phyloP scores from a whole-genome alignment of 768 basidiomycete genomes.

The Phlebiopsis flavidoalba region DNA sequence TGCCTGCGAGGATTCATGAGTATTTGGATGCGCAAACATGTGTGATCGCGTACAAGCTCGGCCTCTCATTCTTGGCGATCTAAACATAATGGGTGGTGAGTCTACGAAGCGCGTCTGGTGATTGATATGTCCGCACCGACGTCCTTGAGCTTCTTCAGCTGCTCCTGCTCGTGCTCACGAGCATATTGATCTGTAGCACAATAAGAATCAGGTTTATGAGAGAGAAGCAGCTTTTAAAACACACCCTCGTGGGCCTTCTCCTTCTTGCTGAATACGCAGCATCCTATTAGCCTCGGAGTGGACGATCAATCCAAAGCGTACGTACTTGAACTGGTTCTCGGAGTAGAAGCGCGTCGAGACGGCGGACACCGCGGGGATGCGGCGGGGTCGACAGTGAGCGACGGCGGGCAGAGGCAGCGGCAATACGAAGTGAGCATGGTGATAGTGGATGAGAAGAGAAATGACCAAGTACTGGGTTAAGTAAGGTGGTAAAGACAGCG shows the following conservation, averaged over 20 bases:
- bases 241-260: constrained; percentile 68
- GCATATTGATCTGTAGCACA: constrained; percentile 55
- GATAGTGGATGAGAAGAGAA: constrained; percentile 10
- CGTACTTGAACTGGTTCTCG: constrained; percentile 59
- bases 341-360: constrained; percentile 57
- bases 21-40: neutral
- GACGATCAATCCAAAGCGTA: neutral
- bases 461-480: neutral
- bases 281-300: neutral
- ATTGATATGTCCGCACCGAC: constrained; percentile 35
- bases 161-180: constrained; percentile 50
- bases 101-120: neutral
- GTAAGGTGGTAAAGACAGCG: constrained; percentile 1
- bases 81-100: neutral
- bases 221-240: too few species aligned
- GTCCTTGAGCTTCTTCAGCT: constrained; percentile 53
- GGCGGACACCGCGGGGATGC: constrained; percentile 26
- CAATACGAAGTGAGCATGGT: constrained; percentile 39
- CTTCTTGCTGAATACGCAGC: constrained; percentile 46
- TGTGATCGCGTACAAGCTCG: constrained; percentile 23
- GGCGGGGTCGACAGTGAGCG: too few species aligned
- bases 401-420: constrained; percentile 26
- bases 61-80: constrained; percentile 27
- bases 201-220: neutral
- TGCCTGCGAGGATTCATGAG: constrained; percentile 17